phyloP scores from a whole-genome alignment of 2,329 filamentous ascomycete species.

The Neopestalotiopsis sp. region DNA sequence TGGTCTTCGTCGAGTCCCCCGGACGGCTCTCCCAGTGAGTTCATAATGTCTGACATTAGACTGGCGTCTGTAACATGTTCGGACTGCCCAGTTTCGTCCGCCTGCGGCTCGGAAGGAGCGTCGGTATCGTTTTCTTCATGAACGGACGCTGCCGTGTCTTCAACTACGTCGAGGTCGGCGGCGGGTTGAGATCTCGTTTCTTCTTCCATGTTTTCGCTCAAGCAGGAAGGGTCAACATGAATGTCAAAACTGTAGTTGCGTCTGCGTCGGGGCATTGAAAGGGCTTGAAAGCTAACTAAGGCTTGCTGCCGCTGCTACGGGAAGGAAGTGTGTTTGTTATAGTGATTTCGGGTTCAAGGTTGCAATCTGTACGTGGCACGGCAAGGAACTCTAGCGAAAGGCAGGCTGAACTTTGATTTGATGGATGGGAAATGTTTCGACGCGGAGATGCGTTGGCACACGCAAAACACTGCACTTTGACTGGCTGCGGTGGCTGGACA shows the following conservation, averaged over 20 bases:
- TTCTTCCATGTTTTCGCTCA: slow-evolving; percentile 48
- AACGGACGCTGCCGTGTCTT: slow-evolving; percentile 26
- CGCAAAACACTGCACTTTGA: slow-evolving; percentile 2
- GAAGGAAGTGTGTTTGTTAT: slow-evolving; percentile 15
- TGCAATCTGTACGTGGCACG: slow-evolving; percentile 5
- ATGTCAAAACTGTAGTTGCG: slow-evolving; percentile 52
- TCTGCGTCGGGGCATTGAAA: slow-evolving; percentile 33
- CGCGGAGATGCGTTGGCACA: slow-evolving; percentile 16
- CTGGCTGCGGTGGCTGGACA: neutral
- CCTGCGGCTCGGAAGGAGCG: slow-evolving; percentile 16
- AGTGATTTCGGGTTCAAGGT: neutral
- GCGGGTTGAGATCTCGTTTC: slow-evolving; percentile 25
- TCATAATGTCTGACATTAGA: slow-evolving; percentile 9
- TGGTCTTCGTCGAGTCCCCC: slow-evolving; percentile 15
- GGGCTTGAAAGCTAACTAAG: neutral
- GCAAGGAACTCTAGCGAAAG: slow-evolving; percentile 6
- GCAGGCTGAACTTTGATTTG: slow-evolving; percentile 14
- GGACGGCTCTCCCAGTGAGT: neutral
- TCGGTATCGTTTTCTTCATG: slow-evolving; percentile 27
- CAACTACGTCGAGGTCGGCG: slow-evolving; percentile 16
- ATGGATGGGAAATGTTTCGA: slow-evolving; percentile 7
- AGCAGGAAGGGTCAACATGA: slow-evolving; percentile 52
- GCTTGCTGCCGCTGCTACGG: neutral
- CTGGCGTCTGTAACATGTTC: slow-evolving; percentile 11
- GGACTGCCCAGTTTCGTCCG: neutral